Evolutionary conservation across 768 basidiomycete genomes (phyloP).

Genomic region (Clavulina sp.): DNA sequence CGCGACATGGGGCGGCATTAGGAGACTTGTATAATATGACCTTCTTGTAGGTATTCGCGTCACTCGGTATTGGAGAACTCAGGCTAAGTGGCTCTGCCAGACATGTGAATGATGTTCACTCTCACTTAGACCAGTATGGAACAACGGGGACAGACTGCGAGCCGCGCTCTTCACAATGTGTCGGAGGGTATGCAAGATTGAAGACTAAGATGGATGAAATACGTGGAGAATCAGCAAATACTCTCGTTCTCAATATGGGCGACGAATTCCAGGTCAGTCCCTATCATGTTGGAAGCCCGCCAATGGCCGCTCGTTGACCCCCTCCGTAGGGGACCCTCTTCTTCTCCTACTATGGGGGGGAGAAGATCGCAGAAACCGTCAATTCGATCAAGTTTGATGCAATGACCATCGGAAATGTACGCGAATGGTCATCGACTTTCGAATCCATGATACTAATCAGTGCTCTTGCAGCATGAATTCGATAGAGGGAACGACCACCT

Average conservation of each 20-base stretch:
- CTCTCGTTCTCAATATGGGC: conserved; percentile 28
- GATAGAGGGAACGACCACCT: conserved; percentile 27
- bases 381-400: conserved; percentile 30
- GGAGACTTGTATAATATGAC: too few relatives aligned
- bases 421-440: not conserved
- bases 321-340: conserved; percentile 25
- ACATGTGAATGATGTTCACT: conserved; percentile 22
- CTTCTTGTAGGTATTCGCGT: too few relatives aligned
- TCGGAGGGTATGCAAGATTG: conserved; percentile 28
- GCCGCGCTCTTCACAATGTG: conserved; percentile 20
- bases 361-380: conserved; percentile 25
- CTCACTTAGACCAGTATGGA: conserved; percentile 22
- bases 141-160: conserved; percentile 24
- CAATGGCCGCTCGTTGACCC: not conserved
- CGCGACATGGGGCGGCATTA: too few relatives aligned
- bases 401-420: conserved; percentile 26
- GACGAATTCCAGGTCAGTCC: conserved; percentile 27
- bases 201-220: conserved; percentile 23
- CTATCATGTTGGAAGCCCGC: not conserved
- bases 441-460: not conserved
- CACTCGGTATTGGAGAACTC: too few relatives aligned
- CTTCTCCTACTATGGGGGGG: conserved; percentile 28
- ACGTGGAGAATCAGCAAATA: conserved; percentile 19
- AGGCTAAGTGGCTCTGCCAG: too few relatives aligned
- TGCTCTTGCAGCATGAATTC: conserved; percentile 23